These are phyloP conservation scores for Davidsoniella neocaledoniae DNA, from an alignment of 2,329 filamentous ascomycete species.

Conservation along the genomic window DNA sequence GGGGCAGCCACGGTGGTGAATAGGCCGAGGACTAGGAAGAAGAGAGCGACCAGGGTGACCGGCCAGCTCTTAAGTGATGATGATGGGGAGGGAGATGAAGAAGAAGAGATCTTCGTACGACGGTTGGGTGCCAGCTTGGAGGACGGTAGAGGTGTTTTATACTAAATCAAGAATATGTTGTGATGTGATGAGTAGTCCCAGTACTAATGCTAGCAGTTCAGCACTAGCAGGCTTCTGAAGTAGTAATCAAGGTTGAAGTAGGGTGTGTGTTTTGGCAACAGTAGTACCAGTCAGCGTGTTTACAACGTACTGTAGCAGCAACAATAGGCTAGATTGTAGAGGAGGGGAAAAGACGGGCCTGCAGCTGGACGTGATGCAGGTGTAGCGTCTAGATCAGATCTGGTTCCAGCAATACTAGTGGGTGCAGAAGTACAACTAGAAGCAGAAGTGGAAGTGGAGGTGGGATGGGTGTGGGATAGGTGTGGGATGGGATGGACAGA, in stretches of 20 bases:
- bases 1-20: constrained; percentile 50
- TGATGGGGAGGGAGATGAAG: not conserved
- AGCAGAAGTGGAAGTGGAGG: too few relatives aligned
- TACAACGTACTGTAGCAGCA: too few relatives aligned
- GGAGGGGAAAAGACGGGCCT: not conserved
- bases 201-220: too few relatives aligned
- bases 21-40: constrained; percentile 38
- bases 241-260: too few relatives aligned
- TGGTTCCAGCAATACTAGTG: not conserved
- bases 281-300: too few relatives aligned
- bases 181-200: not conserved
- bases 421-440: too few relatives aligned
- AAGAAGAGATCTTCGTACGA: constrained; percentile 1
- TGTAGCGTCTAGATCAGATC: not conserved
- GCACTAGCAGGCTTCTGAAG: too few relatives aligned
- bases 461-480: too few relatives aligned
- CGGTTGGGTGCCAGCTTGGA: constrained; percentile 5
- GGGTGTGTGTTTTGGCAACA: too few relatives aligned
- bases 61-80: constrained; percentile 8
- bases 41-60: constrained; percentile 22
- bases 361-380: not conserved
- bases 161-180: not conserved
- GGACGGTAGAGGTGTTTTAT: constrained; percentile 1
- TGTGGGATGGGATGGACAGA: not conserved
- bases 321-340: too few relatives aligned